Base-by-base conservation (phyloP, 371 early-diverging fungal species). In the Mortierella sp. region DNA sequence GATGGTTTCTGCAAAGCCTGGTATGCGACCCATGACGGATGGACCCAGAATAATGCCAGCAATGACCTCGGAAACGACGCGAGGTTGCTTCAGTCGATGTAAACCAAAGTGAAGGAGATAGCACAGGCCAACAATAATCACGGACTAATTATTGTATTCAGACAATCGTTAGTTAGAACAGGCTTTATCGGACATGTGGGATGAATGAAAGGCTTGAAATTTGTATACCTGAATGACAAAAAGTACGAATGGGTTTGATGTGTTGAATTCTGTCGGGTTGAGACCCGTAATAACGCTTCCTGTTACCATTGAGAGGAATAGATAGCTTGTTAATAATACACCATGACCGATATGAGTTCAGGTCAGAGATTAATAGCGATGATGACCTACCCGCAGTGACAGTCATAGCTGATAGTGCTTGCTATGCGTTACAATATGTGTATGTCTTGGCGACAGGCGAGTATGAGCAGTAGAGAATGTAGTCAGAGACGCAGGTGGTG, bases 31-130 rank as follows among this genome's bases (percentile, higher is more conserved):
- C 69, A 95, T 77, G 5, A 86, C 94, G 0, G 95, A 90, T 3
- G 95, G 95, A 0, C 96, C 95, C 1, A 95, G 88, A 24, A 95
- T 75, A 53, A 95, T 92, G 28, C 94, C 94, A 16, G 91, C 94
- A 50, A 95, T 77, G 40, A 95, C 89, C 82, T 95, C 95, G 41
- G 95, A 88, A 59, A 95, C 92, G 4, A 94, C 95, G 32, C 88
- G 77, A 5, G 96, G 96, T 75, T 96, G 95, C 58, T 85, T 82
- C 0, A 94, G 47, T 41, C 77, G 83, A 3, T 84, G 85, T 28
- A 96, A 67, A 4, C 88, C 84, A 32, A 93, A 58, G 43, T 91
- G 87, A 8, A 95, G 83, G 4, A 90, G 5, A 45, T 95, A 89
- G 67, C 92, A 90, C 62, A 94, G 78, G 10, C 82, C 73, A 3